Conservation (phyloP, 1,284 basidiomycete species). For the Rhodotorula sp. region DNA sequence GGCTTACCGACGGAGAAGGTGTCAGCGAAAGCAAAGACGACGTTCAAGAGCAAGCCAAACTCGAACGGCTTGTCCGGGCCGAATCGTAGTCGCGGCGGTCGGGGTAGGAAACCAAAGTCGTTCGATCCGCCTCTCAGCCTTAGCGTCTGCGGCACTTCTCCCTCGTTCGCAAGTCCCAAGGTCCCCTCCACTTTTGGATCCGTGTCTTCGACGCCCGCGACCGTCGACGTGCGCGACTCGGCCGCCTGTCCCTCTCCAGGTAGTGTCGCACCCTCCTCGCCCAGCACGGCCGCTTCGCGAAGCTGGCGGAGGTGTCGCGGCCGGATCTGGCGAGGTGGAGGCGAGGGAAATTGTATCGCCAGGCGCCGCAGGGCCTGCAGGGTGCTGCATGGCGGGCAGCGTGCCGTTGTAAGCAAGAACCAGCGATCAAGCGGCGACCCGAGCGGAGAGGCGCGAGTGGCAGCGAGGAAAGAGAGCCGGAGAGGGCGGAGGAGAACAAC, state of each 20-base stretch:
- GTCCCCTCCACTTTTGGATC: no score
- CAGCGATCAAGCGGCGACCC: no score
- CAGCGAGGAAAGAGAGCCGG: neutral
- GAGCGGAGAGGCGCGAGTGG: neutral
- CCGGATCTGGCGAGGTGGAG: no score
- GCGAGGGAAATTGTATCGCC: no score
- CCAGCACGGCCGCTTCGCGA: neutral
- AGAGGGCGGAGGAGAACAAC: neutral
- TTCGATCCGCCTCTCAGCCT: constrained; percentile 11
- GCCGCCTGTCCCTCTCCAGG: neutral
- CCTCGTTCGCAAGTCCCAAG: no score
- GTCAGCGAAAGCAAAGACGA: constrained; percentile 64
- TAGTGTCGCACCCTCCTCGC: neutral
- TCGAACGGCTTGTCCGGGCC: constrained; percentile 60
- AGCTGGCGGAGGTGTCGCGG: neutral
- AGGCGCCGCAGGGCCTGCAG: no score
- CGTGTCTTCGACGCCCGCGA: no score
- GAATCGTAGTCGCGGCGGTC: constrained; percentile 62
- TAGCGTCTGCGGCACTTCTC: neutral
- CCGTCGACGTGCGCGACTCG: no score
- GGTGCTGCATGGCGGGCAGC: neutral
- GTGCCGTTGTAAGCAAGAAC: no score
- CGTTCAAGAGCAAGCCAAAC: constrained; percentile 62
- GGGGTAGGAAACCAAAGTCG: constrained; percentile 64
- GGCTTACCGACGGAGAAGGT: constrained; percentile 52